Evolutionary conservation across 169 alveolate species (phyloP).

Genomic region (Plasmodium knowlesi): DNA sequence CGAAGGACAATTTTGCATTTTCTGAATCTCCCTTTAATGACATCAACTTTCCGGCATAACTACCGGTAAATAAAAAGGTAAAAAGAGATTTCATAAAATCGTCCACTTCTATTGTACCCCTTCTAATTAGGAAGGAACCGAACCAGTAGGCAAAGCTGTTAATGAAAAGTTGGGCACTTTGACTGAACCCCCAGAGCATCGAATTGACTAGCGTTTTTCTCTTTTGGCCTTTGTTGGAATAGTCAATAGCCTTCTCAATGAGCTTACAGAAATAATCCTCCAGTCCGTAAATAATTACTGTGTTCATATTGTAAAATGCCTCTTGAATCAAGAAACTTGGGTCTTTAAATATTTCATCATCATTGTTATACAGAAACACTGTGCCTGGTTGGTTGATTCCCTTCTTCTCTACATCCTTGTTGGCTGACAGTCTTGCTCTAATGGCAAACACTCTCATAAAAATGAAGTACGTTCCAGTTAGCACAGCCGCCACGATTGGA

Average conservation of each 20-base stretch:
- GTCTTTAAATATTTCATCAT: constrained; percentile 68
- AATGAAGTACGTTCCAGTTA: constrained; percentile 34
- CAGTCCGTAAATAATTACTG: constrained; percentile 52
- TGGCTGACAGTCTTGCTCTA: constrained; percentile 20
- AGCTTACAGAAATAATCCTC: constrained; percentile 57
- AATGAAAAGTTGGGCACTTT: constrained; percentile 57
- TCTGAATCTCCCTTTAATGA: constrained; percentile 59
- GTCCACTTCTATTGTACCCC: constrained; percentile 29
- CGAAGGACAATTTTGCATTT: constrained; percentile 44
- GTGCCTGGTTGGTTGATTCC: neutral
- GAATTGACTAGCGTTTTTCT: constrained; percentile 29
- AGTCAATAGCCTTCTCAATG: constrained; percentile 57
- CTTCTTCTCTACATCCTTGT: constrained; percentile 13
- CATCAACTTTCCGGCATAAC: constrained; percentile 75
- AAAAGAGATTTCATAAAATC: constrained; percentile 62
- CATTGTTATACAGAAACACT: constrained; percentile 4
- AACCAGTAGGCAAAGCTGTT: constrained; percentile 72
- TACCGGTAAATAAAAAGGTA: constrained; percentile 70
- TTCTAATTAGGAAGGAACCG: constrained; percentile 53
- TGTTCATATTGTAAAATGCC: constrained; percentile 63
- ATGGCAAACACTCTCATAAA: constrained; percentile 31
- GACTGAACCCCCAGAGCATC: constrained; percentile 65
- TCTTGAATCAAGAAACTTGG: constrained; percentile 60
- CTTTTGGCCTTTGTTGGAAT: constrained; percentile 4
- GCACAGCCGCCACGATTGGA: constrained; percentile 59